These are phyloP conservation scores for Mycena galericulata DNA, from an alignment of 768 basidiomycete species.

Conservation along the genomic window DNA sequence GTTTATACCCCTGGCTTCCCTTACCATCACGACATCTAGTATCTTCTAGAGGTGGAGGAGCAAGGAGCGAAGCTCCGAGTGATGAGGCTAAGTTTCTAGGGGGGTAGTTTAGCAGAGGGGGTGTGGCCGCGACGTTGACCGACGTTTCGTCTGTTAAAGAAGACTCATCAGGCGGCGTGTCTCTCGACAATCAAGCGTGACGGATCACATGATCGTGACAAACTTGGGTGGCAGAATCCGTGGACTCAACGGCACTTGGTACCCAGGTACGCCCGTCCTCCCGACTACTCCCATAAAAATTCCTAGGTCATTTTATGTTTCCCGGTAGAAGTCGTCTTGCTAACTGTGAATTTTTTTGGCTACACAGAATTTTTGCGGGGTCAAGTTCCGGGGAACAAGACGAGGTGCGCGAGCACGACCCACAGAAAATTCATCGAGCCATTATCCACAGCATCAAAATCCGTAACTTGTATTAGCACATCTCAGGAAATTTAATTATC, in stretches of 20 bases:
- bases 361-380: background rate
- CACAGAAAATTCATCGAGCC: background rate
- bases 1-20: too few species aligned
- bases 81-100: background rate
- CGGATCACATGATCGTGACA: background rate
- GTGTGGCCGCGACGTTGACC: constrained; percentile 4
- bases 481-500: background rate
- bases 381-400: background rate
- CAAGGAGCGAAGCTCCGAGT: constrained; percentile 6
- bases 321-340: background rate
- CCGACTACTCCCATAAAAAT: background rate
- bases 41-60: too few species aligned
- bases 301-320: constrained; percentile 4
- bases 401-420: constrained; percentile 2
- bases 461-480: background rate
- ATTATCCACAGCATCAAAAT: background rate
- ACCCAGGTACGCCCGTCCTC: background rate
- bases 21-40: too few species aligned
- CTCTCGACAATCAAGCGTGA: constrained; percentile 3
- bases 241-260: constrained; percentile 1
- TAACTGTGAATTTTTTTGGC: background rate
- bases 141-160: constrained; percentile 11
- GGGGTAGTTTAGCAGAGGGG: background rate
- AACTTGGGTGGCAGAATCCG: background rate
- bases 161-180: constrained; percentile 6